Base-by-base conservation (phyloP, 306 rosid species). In the Aeschynomene evenia region DNA sequence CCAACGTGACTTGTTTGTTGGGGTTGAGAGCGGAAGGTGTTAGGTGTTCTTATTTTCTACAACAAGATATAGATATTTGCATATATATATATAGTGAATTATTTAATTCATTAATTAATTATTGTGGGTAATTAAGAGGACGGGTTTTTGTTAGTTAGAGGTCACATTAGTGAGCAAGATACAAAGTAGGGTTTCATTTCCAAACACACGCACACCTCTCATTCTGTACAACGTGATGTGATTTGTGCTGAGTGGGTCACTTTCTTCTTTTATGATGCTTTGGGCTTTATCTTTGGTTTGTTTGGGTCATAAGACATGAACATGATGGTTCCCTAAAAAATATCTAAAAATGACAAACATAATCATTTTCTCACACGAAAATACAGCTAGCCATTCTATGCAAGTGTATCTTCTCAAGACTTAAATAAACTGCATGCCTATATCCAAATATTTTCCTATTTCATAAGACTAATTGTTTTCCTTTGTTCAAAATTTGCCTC, bases 191-290 rank as follows among this genome's bases (percentile, higher is more conserved):
- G 6, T 5, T 18, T 20, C 48, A 18, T 29, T 8, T 18, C 26
- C 48, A 18, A 22, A 14, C 19, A 49, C 63, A 22, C 50, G 39
- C 37, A 21, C 61, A 46, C 13, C 19, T 61, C 64, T 65, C 57
- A 29, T 36, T 59, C 43, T 50, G 24, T 57, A 28, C 57, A 69
- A n/a, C 51, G 77, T 55, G 31, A 51, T 34, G 65, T 59, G 68
- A 48, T 4, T 20, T 24, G 16, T 63, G n/a, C n/a, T 28, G 3
- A 28, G 73, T 48, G 1, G 46, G 24, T 21, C 4, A 2, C 48
- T 5, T 20, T 43, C 7, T 23, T 23, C 2, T 10, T 0, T 53
- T 22, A n/a, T n/a, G n/a, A n/a, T n/a, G n/a, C n/a, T n/a, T n/a
- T n/a, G n/a, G n/a, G n/a, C 20, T 18, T 0, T 42, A 0, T 42